A percentile compares a stretch with the other conserved stretches of the same genome.
These are phyloP conservation scores for Diaporthe amygdali DNA, from an alignment of 2,329 filamentous ascomycete genomes.

Conservation along the genomic window DNA sequence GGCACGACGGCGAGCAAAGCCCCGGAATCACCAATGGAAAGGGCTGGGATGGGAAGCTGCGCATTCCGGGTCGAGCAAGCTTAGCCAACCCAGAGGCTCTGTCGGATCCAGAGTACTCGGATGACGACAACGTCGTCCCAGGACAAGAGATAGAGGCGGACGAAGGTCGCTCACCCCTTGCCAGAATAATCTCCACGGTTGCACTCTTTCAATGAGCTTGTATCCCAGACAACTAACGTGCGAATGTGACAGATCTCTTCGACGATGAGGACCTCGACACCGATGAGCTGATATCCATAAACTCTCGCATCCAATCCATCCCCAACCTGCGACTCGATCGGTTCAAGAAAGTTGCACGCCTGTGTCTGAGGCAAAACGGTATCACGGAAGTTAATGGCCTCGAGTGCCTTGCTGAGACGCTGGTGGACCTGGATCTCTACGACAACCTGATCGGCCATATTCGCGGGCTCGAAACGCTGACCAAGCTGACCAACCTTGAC, in stretches of 20 bases:
- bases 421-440: slow-evolving; percentile 91
- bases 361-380: slow-evolving; percentile 92
- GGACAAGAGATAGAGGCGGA: slow-evolving; percentile 81
- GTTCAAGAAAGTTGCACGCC: slow-evolving; percentile 75
- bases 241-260: slow-evolving; percentile 55
- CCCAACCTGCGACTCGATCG: slow-evolving; percentile 79
- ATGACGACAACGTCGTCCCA: slow-evolving; percentile 68
- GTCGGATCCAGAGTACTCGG: slow-evolving; percentile 85
- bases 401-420: slow-evolving; percentile 63
- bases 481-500: slow-evolving; percentile 79
- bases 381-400: slow-evolving; percentile 84
- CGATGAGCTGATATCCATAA: slow-evolving; percentile 88
- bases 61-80: slow-evolving; percentile 71
- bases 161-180: slow-evolving; percentile 63
- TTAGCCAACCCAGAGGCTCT: slow-evolving; percentile 82
- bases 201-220: not conserved
- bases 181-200: not conserved
- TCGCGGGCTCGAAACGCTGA: slow-evolving; percentile 79
- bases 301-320: slow-evolving; percentile 82
- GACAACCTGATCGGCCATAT: slow-evolving; percentile 94
- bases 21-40: slow-evolving; percentile 62
- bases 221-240: not conserved
- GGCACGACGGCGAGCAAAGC: slow-evolving; percentile 48
- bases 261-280: slow-evolving; percentile 64
- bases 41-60: slow-evolving; percentile 85